Percentiles rank a stretch among this genome's conserved stretches.
Conservation (phyloP, 371 early-diverging fungal genomes). For the Pancytospora philotis region DNA sequence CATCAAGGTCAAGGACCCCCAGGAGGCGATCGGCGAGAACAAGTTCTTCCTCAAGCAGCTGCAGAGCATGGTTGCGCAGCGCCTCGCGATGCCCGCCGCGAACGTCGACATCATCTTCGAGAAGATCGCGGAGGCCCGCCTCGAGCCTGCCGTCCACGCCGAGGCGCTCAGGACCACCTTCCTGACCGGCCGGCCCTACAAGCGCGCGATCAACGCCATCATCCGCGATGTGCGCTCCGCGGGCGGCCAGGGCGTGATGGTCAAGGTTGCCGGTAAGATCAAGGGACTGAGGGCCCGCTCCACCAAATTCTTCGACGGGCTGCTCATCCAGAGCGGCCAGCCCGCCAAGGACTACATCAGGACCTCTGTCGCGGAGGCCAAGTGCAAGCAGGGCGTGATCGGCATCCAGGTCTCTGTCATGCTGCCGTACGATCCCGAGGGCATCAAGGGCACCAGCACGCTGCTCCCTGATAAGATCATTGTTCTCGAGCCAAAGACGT, state of each 20-base stretch:
- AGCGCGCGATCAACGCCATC: slow-evolving; percentile 86
- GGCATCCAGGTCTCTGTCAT: slow-evolving; percentile 99
- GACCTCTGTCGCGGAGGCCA: slow-evolving; percentile 87
- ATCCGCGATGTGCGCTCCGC: slow-evolving; percentile 95
- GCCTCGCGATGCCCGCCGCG: slow-evolving; percentile 90
- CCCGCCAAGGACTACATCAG: slow-evolving; percentile 91
- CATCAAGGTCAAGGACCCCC: slow-evolving; percentile 92
- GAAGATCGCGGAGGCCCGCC: slow-evolving; percentile 88
- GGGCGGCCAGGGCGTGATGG: slow-evolving; percentile 98
- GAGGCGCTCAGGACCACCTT: slow-evolving; percentile 94
- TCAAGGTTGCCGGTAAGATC: slow-evolving; percentile 96
- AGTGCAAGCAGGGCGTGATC: slow-evolving; percentile 90
- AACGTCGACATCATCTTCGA: slow-evolving; percentile 94
- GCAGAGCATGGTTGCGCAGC: slow-evolving; percentile 89
- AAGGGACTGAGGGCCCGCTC: slow-evolving; percentile 99
- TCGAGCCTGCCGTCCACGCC: slow-evolving; percentile 95
- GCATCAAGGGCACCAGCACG: slow-evolving; percentile 83
- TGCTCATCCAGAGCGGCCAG: slow-evolving; percentile 86
- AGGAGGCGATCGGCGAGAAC: slow-evolving; percentile 91
- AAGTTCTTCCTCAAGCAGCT: slow-evolving; percentile 94
- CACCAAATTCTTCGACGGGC: slow-evolving; percentile 97
- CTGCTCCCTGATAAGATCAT: slow-evolving; percentile 88
- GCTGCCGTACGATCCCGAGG: slow-evolving; percentile 86
- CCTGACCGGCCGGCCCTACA: slow-evolving; percentile 80
- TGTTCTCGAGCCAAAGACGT: slow-evolving; percentile 66